Evolutionary conservation across 2,329 filamentous ascomycete species (phyloP), one percentile per base, ranked within the genome.

Genomic region (Fusarium buxicola): DNA sequence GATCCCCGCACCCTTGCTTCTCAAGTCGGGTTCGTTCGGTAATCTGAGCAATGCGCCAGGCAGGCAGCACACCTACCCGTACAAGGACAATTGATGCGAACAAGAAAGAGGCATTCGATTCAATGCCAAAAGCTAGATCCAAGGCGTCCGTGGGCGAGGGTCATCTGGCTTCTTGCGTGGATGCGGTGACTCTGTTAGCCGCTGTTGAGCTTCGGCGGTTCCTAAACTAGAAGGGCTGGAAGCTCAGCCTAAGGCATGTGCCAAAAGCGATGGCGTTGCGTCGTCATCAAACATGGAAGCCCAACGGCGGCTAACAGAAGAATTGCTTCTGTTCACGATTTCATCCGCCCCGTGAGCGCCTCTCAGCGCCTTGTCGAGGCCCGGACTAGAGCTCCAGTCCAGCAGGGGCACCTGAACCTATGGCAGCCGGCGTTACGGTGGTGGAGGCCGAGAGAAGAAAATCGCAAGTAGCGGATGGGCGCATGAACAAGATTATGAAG

Each of bases 221-320:
- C 48, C 30, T 30, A 43, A 6, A 21, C 21, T 21, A 4, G 32
- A 49, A 48, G 47, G 57, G 64, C 57, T 67, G 60, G 52, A 53
- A 62, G 50, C 49, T 59, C 60, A 65, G 60, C 39, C 51, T 53
- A 41, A 55, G 32, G 38, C 46, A 52, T 38, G 43, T 55, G 47
- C 40, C 40, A 34, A 32, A 31, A 21, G 40, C 39, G 16, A 46
- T 52, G 43, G 56, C 56, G 49, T 39, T 48, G 30, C 49, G 46
- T 59, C 50, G 32, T 49, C 35, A 40, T 45, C 47, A 52, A 31
- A 28, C 39, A 21, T 21, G 18, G 13, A 27, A 48, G 36, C 44
- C 46, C 47, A 49, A 58, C 53, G 47, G 57, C 53, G 40, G 38
- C 56, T 65, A 65, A 44, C 21, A 31, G 47, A 54, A 62, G 10